Evolutionary conservation across 139 green algal genomes (phyloP).

Genomic region (Astrephomene gubernaculifera): DNA sequence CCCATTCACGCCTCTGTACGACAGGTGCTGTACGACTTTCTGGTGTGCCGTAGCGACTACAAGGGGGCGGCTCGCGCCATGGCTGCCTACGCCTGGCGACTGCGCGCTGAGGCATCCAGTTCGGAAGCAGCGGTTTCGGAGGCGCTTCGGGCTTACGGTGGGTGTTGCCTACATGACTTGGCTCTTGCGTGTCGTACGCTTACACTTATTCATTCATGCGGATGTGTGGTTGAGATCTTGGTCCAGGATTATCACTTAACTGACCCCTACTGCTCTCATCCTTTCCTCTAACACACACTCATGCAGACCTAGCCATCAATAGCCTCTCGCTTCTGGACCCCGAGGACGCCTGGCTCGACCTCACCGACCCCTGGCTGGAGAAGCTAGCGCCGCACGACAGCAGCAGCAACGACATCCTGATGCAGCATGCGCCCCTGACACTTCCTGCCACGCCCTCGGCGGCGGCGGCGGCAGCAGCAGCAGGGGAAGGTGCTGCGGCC

Average conservation of each 20-base stretch:
- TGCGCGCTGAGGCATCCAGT: slow-evolving; percentile 36
- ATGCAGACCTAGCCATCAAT: slow-evolving; percentile 45
- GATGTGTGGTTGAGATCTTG: no score
- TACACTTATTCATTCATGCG: no score
- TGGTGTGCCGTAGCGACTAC: slow-evolving; percentile 42
- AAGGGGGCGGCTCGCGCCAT: slow-evolving; percentile 47
- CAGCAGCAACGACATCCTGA: no score
- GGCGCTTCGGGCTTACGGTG: slow-evolving; percentile 50
- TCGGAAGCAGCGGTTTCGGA: slow-evolving; percentile 24
- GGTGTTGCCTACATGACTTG: no score
- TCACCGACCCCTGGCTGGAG: slow-evolving; percentile 50
- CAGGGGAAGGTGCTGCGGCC: background rate
- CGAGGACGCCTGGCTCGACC: slow-evolving; percentile 49
- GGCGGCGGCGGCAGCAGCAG: background rate
- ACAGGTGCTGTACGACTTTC: slow-evolving; percentile 60
- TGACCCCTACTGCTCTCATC: no score
- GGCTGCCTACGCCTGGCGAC: slow-evolving; percentile 48
- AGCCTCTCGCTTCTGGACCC: slow-evolving; percentile 37
- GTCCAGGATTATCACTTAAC: no score
- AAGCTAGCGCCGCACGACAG: slow-evolving; percentile 6
- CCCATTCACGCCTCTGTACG: no score
- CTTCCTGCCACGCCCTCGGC: background rate
- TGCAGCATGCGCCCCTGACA: background rate
- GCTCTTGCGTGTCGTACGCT: no score
- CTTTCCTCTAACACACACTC: no score